phyloP scores from a whole-genome alignment of 176 grass and related monocot genomes.

The Oryza longistaminata region DNA sequence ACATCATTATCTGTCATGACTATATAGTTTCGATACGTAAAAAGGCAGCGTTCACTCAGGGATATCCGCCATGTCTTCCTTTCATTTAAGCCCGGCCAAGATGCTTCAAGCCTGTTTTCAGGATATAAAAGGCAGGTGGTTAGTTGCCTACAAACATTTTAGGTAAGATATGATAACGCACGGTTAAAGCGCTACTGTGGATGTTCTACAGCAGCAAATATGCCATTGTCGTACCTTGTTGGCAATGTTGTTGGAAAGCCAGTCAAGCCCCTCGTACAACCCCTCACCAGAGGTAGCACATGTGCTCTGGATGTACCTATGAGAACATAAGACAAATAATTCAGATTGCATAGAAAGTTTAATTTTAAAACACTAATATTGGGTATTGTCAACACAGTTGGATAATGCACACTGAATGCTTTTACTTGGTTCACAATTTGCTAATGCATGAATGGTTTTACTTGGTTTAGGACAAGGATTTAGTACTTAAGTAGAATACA shows the following conservation, averaged over 20 bases:
- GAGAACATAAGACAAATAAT: not conserved
- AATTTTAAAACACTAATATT: not conserved
- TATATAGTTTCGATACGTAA: slow-evolving; percentile 37
- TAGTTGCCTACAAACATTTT: not conserved
- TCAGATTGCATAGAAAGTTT: not conserved
- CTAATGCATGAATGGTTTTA: not conserved
- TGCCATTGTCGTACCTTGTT: slow-evolving; percentile 37
- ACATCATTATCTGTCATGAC: slow-evolving; percentile 48
- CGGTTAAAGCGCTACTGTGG: no score
- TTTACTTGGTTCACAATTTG: not conserved
- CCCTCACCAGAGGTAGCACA: slow-evolving; percentile 66
- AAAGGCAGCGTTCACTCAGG: not conserved
- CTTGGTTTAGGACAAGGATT: not conserved
- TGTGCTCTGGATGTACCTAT: slow-evolving; percentile 66
- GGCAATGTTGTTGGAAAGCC: slow-evolving; percentile 67
- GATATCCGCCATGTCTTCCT: slow-evolving; percentile 20
- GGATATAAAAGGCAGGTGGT: not conserved
- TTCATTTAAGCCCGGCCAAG: slow-evolving; percentile 26
- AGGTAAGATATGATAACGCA: not conserved
- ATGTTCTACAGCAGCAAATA: not conserved
- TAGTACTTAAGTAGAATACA: not conserved
- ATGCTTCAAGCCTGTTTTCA: slow-evolving; percentile 49
- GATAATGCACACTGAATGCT: not conserved
- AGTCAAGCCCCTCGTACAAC: slow-evolving; percentile 60
- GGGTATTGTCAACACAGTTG: not conserved